These are phyloP conservation scores for Aspergillus pseudoviridinutans DNA, from an alignment of 2,329 filamentous ascomycete species.

Conservation along the genomic window DNA sequence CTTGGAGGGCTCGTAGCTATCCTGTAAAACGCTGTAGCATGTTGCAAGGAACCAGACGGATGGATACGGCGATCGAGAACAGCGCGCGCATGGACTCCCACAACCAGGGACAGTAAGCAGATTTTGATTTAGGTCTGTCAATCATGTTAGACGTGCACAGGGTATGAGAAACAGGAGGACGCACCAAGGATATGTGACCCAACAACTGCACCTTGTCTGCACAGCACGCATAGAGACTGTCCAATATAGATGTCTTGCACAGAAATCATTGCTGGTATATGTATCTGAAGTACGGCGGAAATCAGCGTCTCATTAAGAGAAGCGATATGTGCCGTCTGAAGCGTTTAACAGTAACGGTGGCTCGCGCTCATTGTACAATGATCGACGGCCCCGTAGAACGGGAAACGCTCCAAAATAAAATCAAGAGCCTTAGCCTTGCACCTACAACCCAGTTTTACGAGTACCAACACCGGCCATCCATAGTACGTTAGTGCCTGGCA, in stretches of 20 bases:
- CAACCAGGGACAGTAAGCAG: background rate
- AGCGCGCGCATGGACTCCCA: background rate
- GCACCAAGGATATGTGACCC: slow-evolving; percentile 1
- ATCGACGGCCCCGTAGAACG: background rate
- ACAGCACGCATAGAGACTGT: slow-evolving; percentile 1
- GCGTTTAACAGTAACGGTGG: background rate
- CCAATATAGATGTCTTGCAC: slow-evolving; percentile 1
- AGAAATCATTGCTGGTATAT: background rate
- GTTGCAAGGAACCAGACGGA: background rate
- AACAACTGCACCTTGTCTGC: background rate
- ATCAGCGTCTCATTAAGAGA: background rate
- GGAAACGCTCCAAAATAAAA: too few species aligned
- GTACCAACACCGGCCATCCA: too few species aligned
- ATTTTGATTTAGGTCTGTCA: background rate
- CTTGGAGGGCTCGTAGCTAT: background rate
- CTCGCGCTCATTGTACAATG: background rate
- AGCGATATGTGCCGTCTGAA: background rate
- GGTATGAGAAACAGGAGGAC: background rate
- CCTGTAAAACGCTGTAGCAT: background rate
- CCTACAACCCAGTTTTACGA: too few species aligned
- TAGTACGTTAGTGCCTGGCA: too few species aligned
- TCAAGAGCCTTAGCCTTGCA: too few species aligned
- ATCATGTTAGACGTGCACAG: background rate
- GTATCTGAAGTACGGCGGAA: background rate
- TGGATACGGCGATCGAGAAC: background rate